Conservation (phyloP, 2,329 filamentous ascomycete genomes). For the Phaeosphaeriaceae sp. region DNA sequence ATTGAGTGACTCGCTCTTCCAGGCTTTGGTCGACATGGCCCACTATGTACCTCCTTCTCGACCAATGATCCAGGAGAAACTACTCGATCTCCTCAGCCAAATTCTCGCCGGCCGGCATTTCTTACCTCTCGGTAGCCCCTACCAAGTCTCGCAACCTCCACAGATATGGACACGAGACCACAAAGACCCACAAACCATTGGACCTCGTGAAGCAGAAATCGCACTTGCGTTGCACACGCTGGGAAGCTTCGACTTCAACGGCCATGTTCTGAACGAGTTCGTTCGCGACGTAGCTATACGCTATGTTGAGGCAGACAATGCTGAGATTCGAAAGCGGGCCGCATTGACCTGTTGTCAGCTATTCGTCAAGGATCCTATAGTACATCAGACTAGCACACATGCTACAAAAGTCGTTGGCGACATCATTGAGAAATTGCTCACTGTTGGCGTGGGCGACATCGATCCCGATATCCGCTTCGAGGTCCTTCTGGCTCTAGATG, state of each 20-base stretch:
- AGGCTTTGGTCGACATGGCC: conserved; percentile 97
- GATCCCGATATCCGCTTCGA: conserved; percentile 88
- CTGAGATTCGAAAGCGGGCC: conserved; percentile 90
- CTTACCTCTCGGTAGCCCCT: conserved; percentile 87
- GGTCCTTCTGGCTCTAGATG: conserved; percentile 86
- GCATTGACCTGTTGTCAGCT: conserved; percentile 97
- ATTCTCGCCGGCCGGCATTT: conserved; percentile 93
- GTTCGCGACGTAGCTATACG: conserved; percentile 97
- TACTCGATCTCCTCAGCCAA: conserved; percentile 93
- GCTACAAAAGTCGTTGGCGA: conserved; percentile 97
- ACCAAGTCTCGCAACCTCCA: conserved; percentile 80
- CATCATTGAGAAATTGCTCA: conserved; percentile 95
- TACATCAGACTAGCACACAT: conserved; percentile 96
- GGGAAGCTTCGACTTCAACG: conserved; percentile 92
- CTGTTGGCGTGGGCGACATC: conserved; percentile 89
- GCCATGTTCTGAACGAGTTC: conserved; percentile 96
- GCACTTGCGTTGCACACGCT: conserved; percentile 92
- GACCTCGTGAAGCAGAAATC: conserved; percentile 82
- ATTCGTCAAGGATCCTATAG: conserved; percentile 94
- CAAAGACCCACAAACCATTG: conserved; percentile 81
- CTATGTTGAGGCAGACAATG: conserved; percentile 95
- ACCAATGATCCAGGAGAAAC: conserved; percentile 87
- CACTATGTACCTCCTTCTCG: conserved; percentile 98
- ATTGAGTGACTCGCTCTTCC: conserved; percentile 88
- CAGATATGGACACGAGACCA: conserved; percentile 87